A percentile compares a stretch with the other conserved stretches of the same genome.
Conservation (phyloP, 768 basidiomycete species). For the Pleurotus ostreatus region DNA sequence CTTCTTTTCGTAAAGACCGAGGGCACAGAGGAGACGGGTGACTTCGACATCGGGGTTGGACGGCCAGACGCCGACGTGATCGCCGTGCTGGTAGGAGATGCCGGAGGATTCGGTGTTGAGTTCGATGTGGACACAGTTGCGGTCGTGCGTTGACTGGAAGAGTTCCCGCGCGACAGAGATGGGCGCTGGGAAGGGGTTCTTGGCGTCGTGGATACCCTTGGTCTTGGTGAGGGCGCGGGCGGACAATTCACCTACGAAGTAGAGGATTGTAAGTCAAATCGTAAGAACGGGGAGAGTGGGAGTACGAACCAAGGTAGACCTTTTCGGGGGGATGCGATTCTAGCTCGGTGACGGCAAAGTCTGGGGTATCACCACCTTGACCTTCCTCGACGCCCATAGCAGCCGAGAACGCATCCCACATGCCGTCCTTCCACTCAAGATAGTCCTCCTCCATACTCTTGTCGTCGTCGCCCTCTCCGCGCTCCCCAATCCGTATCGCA, state of each 20-base stretch:
- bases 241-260: conserved; percentile 77
- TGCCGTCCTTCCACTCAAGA: conserved; percentile 96
- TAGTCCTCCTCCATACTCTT: conserved; percentile 99
- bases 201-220: conserved; percentile 95
- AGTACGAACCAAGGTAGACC: conserved; percentile 78
- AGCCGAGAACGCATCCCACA: conserved; percentile 90
- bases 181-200: conserved; percentile 93
- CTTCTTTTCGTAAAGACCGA: conserved; percentile 80
- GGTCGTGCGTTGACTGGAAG: conserved; percentile 65
- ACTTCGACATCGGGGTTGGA: conserved; percentile 92
- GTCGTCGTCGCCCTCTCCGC: conserved; percentile 97
- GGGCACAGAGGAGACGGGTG: conserved; percentile 77
- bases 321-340: conserved; percentile 75
- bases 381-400: conserved; percentile 91
- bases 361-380: conserved; percentile 90
- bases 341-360: conserved; percentile 89
- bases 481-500: conserved; percentile 77
- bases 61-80: conserved; percentile 98
- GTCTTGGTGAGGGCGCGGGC: conserved; percentile 90
- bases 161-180: conserved; percentile 77
- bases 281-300: not conserved
- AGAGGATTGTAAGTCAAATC: not conserved
- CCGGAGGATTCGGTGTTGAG: conserved; percentile 93
- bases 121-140: conserved; percentile 95
- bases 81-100: conserved; percentile 98